Evolutionary conservation across 148 eudicot species (phyloP).

Genomic region (Selenicereus undatus): DNA sequence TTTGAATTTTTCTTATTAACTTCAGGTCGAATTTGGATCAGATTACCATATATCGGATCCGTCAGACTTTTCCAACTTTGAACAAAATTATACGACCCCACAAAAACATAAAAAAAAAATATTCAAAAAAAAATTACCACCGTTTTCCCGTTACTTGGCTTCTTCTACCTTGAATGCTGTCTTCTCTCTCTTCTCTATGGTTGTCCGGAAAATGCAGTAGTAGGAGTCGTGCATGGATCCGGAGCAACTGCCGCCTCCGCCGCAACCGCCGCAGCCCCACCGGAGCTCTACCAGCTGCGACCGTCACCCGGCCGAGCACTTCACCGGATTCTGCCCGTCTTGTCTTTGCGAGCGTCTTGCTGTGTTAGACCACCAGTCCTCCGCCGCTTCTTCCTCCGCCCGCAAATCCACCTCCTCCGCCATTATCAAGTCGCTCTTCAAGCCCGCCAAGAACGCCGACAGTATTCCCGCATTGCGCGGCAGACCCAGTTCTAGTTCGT

Average conservation of each 20-base stretch:
- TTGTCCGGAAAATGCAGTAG: constrained; percentile 15
- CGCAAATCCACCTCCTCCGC: constrained; percentile 43
- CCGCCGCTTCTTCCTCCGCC: constrained; percentile 31
- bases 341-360: constrained; percentile 86
- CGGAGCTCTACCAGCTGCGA: constrained; percentile 76
- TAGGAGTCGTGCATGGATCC: constrained; percentile 56
- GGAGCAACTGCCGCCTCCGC: constrained; percentile 61
- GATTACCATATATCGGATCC: no score
- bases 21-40: no score
- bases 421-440: constrained; percentile 25
- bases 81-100: no score
- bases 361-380: constrained; percentile 45
- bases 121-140: constrained; percentile 9
- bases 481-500: constrained; percentile 31
- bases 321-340: constrained; percentile 86
- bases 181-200: constrained; percentile 10
- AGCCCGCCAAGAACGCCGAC: constrained; percentile 6
- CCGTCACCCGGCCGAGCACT: constrained; percentile 70
- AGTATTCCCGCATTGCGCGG: not conserved
- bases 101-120: not conserved
- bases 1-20: no score
- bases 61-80: no score
- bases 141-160: constrained; percentile 23
- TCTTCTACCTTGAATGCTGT: not conserved
- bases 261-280: constrained; percentile 51